phyloP scores from a whole-genome alignment of 2,329 filamentous ascomycete genomes.

The Diaporthe batatas region DNA sequence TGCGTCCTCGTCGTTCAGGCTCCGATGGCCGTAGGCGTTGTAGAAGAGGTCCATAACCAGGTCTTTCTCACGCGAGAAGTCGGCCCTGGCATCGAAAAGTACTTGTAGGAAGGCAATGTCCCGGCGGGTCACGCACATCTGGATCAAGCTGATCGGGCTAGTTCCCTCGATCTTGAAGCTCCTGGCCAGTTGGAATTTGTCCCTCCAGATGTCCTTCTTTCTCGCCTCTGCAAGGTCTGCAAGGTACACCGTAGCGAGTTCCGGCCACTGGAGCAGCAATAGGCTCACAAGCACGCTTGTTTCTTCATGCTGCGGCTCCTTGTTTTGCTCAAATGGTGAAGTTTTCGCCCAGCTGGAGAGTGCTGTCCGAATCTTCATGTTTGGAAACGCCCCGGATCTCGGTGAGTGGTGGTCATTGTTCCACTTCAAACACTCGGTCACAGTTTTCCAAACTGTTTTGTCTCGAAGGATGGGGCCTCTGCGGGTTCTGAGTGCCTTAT shows the following conservation, averaged over 20 bases:
- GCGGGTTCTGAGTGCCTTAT: conserved; percentile 11
- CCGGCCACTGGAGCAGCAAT: conserved; percentile 16
- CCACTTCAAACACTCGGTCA: conserved; percentile 4
- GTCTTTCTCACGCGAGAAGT: neutral
- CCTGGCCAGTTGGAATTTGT: conserved; percentile 12
- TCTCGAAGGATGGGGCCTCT: neutral
- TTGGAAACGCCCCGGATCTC: neutral
- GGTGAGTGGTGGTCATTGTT: neutral
- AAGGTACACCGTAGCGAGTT: neutral
- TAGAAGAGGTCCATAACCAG: conserved; percentile 24
- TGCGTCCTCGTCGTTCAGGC: neutral
- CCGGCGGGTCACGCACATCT: conserved; percentile 16
- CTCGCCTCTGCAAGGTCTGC: neutral
- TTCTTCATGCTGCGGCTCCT: neutral
- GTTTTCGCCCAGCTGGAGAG: conserved; percentile 23
- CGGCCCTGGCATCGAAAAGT: neutral
- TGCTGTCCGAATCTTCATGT: accelerated
- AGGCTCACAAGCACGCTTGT: conserved; percentile 28
- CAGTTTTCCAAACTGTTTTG: neutral
- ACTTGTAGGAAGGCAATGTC: neutral
- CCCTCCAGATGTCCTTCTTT: conserved; percentile 8
- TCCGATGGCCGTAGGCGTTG: conserved; percentile 6
- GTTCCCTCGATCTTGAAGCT: neutral
- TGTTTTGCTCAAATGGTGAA: neutral
- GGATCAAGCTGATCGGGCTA: neutral